These are phyloP conservation scores for Neopestalotiopsis clavispora DNA, from an alignment of 2,329 filamentous ascomycete species.

Conservation along the genomic window DNA sequence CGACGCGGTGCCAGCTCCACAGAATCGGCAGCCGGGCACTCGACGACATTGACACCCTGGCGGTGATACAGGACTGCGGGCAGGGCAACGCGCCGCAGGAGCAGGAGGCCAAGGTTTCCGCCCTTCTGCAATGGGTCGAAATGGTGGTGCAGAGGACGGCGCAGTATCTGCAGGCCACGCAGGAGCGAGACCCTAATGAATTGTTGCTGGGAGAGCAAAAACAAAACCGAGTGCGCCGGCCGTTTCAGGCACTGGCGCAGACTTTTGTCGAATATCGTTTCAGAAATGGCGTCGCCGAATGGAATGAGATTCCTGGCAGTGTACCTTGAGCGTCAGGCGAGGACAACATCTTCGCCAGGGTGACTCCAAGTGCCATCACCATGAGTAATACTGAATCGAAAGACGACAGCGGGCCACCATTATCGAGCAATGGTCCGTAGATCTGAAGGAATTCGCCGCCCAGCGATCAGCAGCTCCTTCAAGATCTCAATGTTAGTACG, in stretches of 20 bases:
- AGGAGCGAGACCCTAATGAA: background rate
- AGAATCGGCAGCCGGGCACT: background rate
- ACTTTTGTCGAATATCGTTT: constrained; percentile 14
- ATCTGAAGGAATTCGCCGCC: background rate
- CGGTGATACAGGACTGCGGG: background rate
- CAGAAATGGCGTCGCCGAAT: background rate
- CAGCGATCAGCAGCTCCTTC: background rate
- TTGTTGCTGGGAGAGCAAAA: background rate
- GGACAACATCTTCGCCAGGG: background rate
- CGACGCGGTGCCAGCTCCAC: constrained; percentile 1
- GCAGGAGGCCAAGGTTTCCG: constrained; percentile 6
- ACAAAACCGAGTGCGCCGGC: background rate
- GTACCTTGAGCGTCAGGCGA: background rate
- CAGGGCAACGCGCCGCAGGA: background rate
- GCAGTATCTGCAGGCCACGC: constrained; percentile 8
- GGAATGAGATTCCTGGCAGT: background rate
- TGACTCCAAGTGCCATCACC: background rate
- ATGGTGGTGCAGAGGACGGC: background rate
- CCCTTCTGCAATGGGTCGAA: background rate
- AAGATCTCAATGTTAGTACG: background rate
- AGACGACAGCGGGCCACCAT: background rate
- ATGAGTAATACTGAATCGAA: background rate
- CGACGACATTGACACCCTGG: background rate
- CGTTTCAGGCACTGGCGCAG: background rate
- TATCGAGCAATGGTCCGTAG: background rate